Evolutionary conservation across 2,329 filamentous ascomycete genomes (phyloP), one percentile per base, ranked within the genome.

Genomic region (Microsporum audouinii): DNA sequence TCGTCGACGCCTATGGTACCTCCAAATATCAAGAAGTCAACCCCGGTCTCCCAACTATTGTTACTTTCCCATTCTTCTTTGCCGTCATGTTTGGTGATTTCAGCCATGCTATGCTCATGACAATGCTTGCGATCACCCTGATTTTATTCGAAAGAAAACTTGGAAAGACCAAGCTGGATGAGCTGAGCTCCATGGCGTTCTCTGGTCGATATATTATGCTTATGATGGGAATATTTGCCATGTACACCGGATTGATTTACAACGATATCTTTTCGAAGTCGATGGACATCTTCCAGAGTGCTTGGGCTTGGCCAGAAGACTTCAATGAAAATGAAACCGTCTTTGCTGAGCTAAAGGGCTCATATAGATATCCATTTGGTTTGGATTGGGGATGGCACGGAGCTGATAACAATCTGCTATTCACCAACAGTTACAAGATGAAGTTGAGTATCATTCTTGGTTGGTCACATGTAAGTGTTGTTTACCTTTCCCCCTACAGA

Each of bases 41-140:
- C 77, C 94, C 94, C 61, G 92, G 91, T 64, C 82, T 99, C 27
- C 92, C 92, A 41, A 94, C 95, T 58, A 91, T 97, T 67, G 87
- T 99, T 65, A 99, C 94, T 4, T 99, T 99, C 76, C 94, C 95
- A n/a, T 99, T 99, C 80, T 81, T 99, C 64, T 99, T 99, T 72
- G 94, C 94, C 57, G 94, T 99, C 83, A 99, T 99, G 94, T 99
- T 99, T 72, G 95, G 94, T 80, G 94, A 99, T 76, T 87, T 96
- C 62, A 95, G 94, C 58, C 94, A 99, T 71, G 94, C 92, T 66
- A 75, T 87, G 66, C 88, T 99, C 73, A 95, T 99, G 88, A 81
- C 92, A 49, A 72, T 84, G 61, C 88, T 90, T 61, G 89, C 94
- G 12, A 71, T 85, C 61, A 89, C 91, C 61, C 96, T 99, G 91